Base-by-base conservation (phyloP, 768 basidiomycete genomes). In the Boletus reticulatus region DNA sequence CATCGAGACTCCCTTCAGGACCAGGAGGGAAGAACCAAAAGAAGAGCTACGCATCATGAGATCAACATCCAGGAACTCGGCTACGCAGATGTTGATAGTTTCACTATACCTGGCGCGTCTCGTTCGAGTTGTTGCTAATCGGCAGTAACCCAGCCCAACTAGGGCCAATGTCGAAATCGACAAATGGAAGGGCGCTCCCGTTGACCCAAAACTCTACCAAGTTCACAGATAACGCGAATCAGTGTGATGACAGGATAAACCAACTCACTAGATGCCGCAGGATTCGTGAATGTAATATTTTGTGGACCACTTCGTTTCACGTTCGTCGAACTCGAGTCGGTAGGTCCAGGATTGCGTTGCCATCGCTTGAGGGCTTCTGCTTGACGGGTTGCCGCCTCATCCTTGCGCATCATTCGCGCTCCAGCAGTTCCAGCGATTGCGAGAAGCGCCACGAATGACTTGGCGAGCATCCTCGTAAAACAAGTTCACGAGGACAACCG, bases 11-110 rank as follows among this genome's bases (percentile, higher is more conserved):
- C 19, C 88, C 89, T 61, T 83, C 73, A 0, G 86, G 85, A 4
- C 87, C 88, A 2, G 88, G 86, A 51, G 89, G 89, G 75, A 89
- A 90, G 72, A 89, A 86, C 88, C 89, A 90, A 73, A 91, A 91
- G 75, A 86, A 91, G 16, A 89, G 78, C 87, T 90, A 51, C 0
- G 36, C 6, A 17, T 12, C 12, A 13, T n/a, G 29, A 14, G 6
- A n/a, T 53, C 31, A 48, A 17, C 17, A 29, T 50, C 4, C 20
- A 39, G 7, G n/a, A n/a, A n/a, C 20, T 3, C 27, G 19, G 12
- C 2, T 19, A 8, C 10, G 2, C 3, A 9, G 1, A 22, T 12
- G 6, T 36, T 12, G 14, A 19, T 8, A 4, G 27, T 14, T 27
- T 6, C 6, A 27, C 20, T 48, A 22, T 20, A 85, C 87, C 79